Conservation (phyloP, 208 protist species). For the Lotmaria passim region DNA sequence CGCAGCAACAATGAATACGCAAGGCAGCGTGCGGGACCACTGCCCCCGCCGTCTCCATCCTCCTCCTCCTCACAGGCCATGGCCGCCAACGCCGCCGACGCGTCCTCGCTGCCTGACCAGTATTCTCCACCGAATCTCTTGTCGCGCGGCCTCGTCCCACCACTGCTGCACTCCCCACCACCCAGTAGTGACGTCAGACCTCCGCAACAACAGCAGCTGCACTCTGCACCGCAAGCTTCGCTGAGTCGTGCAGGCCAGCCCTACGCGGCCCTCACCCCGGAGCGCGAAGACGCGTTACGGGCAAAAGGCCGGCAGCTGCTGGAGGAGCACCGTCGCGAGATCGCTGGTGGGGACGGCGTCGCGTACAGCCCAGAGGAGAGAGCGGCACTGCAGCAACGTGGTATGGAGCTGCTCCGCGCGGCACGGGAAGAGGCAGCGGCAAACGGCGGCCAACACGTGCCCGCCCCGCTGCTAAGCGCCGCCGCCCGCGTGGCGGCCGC, state of each 20-base stretch:
- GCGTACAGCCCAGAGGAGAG: slow-evolving; percentile 33
- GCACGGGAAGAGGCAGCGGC: slow-evolving; percentile 40
- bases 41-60: no score
- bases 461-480: slow-evolving; percentile 23
- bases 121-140: neutral
- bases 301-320: slow-evolving; percentile 27
- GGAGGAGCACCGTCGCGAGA: slow-evolving; percentile 23
- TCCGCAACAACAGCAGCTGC: neutral
- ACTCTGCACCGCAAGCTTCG: neutral
- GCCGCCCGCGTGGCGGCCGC: slow-evolving; percentile 11
- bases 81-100: neutral
- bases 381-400: slow-evolving; percentile 44
- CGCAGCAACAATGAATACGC: neutral
- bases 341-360: neutral
- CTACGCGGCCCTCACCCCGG: slow-evolving; percentile 11
- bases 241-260: neutral
- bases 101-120: slow-evolving; percentile 4
- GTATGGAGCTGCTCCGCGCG: slow-evolving; percentile 44
- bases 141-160: neutral
- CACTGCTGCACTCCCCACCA: slow-evolving; percentile 9
- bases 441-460: slow-evolving; percentile 22
- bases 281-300: slow-evolving; percentile 23
- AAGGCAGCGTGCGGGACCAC: neutral
- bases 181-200: no score
- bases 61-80: neutral